phyloP scores from a whole-genome alignment of 2,329 filamentous ascomycete species.

The Talaromyces sp. region DNA sequence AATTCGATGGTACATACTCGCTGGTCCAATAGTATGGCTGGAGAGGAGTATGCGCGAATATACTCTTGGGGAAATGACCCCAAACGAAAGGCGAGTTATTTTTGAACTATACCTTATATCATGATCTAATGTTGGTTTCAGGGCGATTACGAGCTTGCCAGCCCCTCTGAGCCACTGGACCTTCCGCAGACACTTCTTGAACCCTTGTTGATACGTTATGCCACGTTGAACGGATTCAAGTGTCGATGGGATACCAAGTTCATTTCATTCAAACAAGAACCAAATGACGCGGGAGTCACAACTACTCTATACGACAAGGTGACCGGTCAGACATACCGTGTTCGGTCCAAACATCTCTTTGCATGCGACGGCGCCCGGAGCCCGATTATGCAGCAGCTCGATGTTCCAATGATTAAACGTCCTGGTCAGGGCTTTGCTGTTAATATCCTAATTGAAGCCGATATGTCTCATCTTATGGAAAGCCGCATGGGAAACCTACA shows the following conservation, averaged over 20 bases:
- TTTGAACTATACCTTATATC: neutral
- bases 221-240: neutral
- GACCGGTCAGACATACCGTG: slow-evolving; percentile 34
- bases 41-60: slow-evolving; percentile 47
- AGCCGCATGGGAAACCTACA: slow-evolving; percentile 55
- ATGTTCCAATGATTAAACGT: slow-evolving; percentile 42
- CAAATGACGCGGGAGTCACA: neutral
- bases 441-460: slow-evolving; percentile 47
- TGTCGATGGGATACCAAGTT: neutral
- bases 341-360: slow-evolving; percentile 54
- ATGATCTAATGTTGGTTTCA: slow-evolving; percentile 17
- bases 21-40: slow-evolving; percentile 51
- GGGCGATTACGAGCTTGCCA: neutral
- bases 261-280: neutral
- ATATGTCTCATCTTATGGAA: slow-evolving; percentile 34
- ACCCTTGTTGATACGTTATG: slow-evolving; percentile 15
- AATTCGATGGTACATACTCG: slow-evolving; percentile 42
- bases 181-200: neutral
- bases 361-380: slow-evolving; percentile 53
- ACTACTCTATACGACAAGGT: slow-evolving; percentile 27
- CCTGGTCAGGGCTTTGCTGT: slow-evolving; percentile 46
- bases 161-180: neutral
- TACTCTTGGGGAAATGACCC: slow-evolving; percentile 51
- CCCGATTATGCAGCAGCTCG: slow-evolving; percentile 41
- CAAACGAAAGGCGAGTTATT: slow-evolving; percentile 26